Evolutionary conservation across 2,329 filamentous ascomycete species (phyloP).

Genomic region (Pyrenochaeta sp.): DNA sequence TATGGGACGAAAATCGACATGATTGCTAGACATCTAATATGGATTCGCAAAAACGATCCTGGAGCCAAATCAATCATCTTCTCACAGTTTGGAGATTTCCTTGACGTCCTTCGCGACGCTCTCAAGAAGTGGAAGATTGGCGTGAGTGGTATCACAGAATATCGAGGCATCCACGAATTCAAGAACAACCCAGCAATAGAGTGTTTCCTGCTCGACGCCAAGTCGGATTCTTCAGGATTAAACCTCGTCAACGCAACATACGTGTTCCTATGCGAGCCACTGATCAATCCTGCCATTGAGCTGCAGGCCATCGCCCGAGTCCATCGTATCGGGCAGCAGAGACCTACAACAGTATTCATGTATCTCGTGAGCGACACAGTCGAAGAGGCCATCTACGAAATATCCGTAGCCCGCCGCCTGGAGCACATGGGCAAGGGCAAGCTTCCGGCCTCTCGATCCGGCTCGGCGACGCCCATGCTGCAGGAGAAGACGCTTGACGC

Average conservation of each 20-base stretch:
- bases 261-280: conserved; percentile 91
- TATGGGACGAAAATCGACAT: conserved; percentile 93
- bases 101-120: conserved; percentile 74
- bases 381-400: conserved; percentile 88
- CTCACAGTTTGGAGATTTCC: conserved; percentile 85
- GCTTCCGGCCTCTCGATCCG: conserved; percentile 14
- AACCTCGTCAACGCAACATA: conserved; percentile 93
- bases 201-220: conserved; percentile 88
- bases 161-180: conserved; percentile 76
- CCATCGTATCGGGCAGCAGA: conserved; percentile 89
- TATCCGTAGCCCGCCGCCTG: conserved; percentile 80
- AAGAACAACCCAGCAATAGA: conserved; percentile 76
- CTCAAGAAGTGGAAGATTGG: conserved; percentile 77
- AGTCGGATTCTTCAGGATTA: conserved; percentile 85
- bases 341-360: conserved; percentile 91
- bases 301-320: conserved; percentile 94
- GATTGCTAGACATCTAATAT: conserved; percentile 74
- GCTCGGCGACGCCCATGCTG: conserved; percentile 44
- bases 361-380: conserved; percentile 92
- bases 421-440: conserved; percentile 70
- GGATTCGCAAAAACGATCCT: conserved; percentile 83
- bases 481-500: conserved; percentile 73
- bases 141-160: conserved; percentile 72
- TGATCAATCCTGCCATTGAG: conserved; percentile 92
- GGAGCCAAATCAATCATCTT: conserved; percentile 94